Conservation (phyloP, 352 stramenopile genomes). For the Globisporangium cylindrosporum region DNA sequence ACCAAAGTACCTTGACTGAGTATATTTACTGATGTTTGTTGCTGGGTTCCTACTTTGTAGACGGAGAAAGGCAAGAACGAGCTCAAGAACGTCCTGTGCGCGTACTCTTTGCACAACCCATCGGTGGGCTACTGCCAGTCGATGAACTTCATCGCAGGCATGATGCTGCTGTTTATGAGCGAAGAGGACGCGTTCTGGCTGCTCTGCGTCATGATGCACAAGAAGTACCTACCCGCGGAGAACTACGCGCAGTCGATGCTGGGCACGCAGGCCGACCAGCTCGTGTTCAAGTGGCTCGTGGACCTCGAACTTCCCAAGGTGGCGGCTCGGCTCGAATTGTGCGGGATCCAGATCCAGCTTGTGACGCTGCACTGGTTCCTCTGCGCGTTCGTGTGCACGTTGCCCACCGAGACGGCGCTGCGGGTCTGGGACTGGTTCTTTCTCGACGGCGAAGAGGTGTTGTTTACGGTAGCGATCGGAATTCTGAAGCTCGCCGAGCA, state of each 20-base stretch:
- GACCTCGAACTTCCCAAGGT: constrained; percentile 43
- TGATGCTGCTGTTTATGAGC: constrained; percentile 63
- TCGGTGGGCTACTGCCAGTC: constrained; percentile 67
- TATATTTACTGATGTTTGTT: too few relatives aligned
- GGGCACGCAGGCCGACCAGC: constrained; percentile 67
- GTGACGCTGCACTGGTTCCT: constrained; percentile 87
- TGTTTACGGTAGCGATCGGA: constrained; percentile 44
- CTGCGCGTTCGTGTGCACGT: constrained; percentile 78
- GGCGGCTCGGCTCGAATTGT: constrained; percentile 23
- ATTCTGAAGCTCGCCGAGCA: constrained; percentile 41
- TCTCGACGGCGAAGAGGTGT: constrained; percentile 54
- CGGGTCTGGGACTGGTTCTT: constrained; percentile 81
- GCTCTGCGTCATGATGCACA: constrained; percentile 66
- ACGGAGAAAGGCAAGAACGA: constrained; percentile 38
- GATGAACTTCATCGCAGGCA: constrained; percentile 78
- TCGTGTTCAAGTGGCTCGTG: constrained; percentile 68
- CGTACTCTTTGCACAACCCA: constrained; percentile 57
- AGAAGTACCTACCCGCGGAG: constrained; percentile 51
- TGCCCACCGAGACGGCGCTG: constrained; percentile 65
- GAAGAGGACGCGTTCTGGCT: constrained; percentile 83
- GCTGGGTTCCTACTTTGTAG: constrained; percentile 9
- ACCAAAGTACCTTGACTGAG: too few relatives aligned
- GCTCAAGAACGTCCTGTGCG: constrained; percentile 51
- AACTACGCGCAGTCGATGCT: constrained; percentile 81
- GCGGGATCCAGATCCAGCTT: constrained; percentile 59